Evolutionary conservation across 441 rosid genomes (phyloP).

Genomic region (Bocquillonia castaneifolia): DNA sequence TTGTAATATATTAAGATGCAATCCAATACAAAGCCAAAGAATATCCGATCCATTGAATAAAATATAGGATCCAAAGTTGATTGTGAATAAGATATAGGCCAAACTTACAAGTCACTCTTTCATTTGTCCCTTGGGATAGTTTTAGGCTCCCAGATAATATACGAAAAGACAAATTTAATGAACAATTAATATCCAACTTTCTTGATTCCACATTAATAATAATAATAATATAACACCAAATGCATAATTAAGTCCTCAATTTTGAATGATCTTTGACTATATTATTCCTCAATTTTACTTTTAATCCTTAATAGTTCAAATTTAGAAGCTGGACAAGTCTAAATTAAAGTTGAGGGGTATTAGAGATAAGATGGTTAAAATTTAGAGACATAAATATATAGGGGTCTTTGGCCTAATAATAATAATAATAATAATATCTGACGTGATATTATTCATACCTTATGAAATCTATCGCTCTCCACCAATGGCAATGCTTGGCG

Average conservation of each 20-base stretch:
- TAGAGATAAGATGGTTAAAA: too few relatives aligned
- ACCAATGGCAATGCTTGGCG: background rate
- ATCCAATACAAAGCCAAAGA: background rate
- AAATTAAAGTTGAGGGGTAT: too few relatives aligned
- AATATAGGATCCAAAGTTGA: conserved; percentile 8
- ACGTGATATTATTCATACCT: background rate
- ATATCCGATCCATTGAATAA: background rate
- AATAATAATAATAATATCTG: too few relatives aligned
- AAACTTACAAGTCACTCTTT: conserved; percentile 5
- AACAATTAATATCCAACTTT: background rate
- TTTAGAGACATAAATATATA: too few relatives aligned
- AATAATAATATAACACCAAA: too few relatives aligned
- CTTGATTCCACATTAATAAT: too few relatives aligned
- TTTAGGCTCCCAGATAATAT: background rate
- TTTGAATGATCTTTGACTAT: too few relatives aligned
- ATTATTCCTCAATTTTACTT: too few relatives aligned
- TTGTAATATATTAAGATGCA: background rate
- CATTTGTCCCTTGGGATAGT: background rate
- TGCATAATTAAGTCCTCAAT: too few relatives aligned
- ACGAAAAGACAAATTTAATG: background rate
- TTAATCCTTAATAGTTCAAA: too few relatives aligned
- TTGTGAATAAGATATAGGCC: background rate
- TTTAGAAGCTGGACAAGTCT: too few relatives aligned
- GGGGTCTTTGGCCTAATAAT: too few relatives aligned
- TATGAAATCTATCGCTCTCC: background rate